A percentile compares a stretch with the other conserved stretches of the same genome.
These are phyloP conservation scores for Chaetomium globosum DNA, from an alignment of 2,329 filamentous ascomycete species.

Conservation along the genomic window DNA sequence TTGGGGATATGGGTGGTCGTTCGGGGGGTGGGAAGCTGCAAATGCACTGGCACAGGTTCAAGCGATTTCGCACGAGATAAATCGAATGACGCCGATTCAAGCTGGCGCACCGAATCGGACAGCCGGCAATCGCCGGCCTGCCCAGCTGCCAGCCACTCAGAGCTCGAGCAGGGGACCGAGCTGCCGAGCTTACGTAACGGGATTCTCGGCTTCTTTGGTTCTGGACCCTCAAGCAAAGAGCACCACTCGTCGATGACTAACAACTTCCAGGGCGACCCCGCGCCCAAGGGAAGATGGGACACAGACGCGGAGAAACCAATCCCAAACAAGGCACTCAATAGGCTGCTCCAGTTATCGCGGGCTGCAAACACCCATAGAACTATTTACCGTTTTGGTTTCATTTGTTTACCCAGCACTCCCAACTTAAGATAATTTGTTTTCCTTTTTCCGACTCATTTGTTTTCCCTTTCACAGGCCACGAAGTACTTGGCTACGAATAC, in stretches of 20 bases:
- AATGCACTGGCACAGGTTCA: conserved; percentile 12
- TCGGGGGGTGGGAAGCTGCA: conserved; percentile 13
- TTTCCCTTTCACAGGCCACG: too few relatives aligned
- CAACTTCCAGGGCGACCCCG: conserved; percentile 10
- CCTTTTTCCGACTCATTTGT: too few relatives aligned
- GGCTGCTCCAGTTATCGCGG: conserved; percentile 9
- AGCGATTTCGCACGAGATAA: conserved; percentile 19
- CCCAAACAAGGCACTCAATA: conserved; percentile 6
- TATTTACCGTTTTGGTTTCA: conserved; percentile 1
- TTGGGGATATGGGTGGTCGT: conserved; percentile 31
- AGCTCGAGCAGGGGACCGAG: conserved; percentile 25
- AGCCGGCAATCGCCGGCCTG: conserved; percentile 31
- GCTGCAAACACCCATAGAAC: conserved; percentile 1
- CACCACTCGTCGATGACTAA: not conserved
- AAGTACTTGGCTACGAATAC: too few relatives aligned
- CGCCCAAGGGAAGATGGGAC: conserved; percentile 18
- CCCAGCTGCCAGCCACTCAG: conserved; percentile 26
- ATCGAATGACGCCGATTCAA: conserved; percentile 35
- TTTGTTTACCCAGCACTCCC: not conserved
- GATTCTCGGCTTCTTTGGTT: conserved; percentile 11
- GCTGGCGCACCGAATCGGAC: conserved; percentile 16
- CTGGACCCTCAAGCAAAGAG: conserved; percentile 3
- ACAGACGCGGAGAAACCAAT: conserved; percentile 20
- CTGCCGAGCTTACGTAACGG: conserved; percentile 28
- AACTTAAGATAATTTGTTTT: not conserved